Evolutionary conservation across 2,329 filamentous ascomycete species (phyloP), one percentile per base, ranked within the genome.

Genomic region (Aureobasidium subglaciale): DNA sequence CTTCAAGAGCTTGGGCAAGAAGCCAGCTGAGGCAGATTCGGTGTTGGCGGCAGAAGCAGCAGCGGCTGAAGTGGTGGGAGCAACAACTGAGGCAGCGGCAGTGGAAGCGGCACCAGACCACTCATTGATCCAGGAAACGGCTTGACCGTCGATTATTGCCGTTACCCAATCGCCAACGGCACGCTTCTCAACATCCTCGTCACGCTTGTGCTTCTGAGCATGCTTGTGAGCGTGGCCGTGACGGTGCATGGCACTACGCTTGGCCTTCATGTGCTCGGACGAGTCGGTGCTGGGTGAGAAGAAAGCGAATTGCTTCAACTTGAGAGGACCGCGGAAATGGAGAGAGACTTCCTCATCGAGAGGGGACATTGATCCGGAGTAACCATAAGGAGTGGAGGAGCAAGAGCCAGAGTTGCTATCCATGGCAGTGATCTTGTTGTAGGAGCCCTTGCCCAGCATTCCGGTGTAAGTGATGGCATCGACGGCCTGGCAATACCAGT

Each of bases 341-440:
- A 88, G 70, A 1, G 86, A 88, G 27, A 90, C 75, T 72, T 86
- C 86, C 66, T 87, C 83, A 59, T 87, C 78, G 30, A 89, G 75
- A 6, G 87, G 87, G 25, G 84, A 79, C 50, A 88, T 72, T 37
- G 78, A 73, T 13, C 86, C 86, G 10, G 70, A 74, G 64, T 83
- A 90, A 1, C 68, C 56, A 58, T 78, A 71, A 15, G 76, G 70
- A 34, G 74, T 67, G 59, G 75, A 81, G 6, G 70, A 63, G 68
- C 87, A 90, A 18, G 73, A 64, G 7, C 77, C 78, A 37, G 79
- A 80, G 46, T 71, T 65, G 15, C 73, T 63, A 58, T 79, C 74
- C 81, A 90, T 88, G 54, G 65, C 63, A 24, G 76, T 80, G 32
- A 90, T 79, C 55, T 79, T 78, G 58, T 86, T 78, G 73, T 88